These are phyloP conservation scores for Plasmodium gonderi DNA, from an alignment of 169 alveolate species.

Conservation along the genomic window DNA sequence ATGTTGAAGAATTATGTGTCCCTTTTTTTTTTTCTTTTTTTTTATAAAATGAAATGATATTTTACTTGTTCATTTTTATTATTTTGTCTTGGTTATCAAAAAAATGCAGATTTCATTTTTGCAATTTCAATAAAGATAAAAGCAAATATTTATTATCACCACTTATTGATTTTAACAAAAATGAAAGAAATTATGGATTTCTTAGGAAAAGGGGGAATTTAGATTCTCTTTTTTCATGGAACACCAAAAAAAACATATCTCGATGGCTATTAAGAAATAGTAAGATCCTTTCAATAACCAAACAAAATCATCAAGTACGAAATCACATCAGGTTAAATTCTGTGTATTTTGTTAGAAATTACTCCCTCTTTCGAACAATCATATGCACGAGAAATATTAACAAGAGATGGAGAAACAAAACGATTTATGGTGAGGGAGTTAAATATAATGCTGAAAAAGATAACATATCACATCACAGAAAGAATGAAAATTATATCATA, in stretches of 20 bases:
- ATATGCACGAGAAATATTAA: background rate
- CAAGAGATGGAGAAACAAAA: background rate
- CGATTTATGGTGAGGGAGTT: background rate
- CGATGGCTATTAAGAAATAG: background rate
- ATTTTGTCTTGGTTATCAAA: constrained; percentile 1
- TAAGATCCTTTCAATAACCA: background rate
- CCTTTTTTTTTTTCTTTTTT: background rate
- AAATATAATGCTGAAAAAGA: background rate
- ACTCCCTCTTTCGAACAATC: background rate
- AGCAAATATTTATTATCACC: background rate
- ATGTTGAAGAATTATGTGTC: no score
- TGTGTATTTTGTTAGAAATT: background rate
- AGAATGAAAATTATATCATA: no score
- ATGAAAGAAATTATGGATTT: background rate
- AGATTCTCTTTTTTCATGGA: background rate
- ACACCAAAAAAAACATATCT: background rate
- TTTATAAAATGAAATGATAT: constrained; percentile 46
- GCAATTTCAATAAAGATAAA: background rate
- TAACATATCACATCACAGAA: no score
- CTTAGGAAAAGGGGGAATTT: background rate
- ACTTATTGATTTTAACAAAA: no score
- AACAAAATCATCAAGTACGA: background rate
- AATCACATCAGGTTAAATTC: background rate
- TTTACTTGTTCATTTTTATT: constrained; percentile 10
- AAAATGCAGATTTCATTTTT: constrained; percentile 4